These are phyloP conservation scores for Elaphomyces granulatus DNA, from an alignment of 495 filamentous ascomycete genomes.

Conservation along the genomic window DNA sequence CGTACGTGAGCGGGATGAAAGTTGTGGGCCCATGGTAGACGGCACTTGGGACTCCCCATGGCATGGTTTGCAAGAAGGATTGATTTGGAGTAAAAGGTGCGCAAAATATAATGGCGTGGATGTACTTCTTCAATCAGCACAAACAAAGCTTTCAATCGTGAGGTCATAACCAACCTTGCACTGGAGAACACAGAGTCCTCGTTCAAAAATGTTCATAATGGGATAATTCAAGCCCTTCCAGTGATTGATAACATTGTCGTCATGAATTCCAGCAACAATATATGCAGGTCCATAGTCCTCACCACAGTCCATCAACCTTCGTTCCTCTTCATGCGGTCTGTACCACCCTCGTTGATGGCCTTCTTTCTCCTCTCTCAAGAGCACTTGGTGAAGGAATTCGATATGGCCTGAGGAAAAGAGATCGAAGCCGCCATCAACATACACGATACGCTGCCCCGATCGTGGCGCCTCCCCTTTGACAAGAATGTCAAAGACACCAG, in stretches of 20 bases:
- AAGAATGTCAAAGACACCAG: constrained; percentile 44
- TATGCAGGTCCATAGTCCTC: constrained; percentile 68
- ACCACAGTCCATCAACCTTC: constrained; percentile 43
- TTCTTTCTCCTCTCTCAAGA: constrained; percentile 50
- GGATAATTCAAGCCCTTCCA: constrained; percentile 98
- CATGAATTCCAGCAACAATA: constrained; percentile 82
- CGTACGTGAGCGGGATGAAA: constrained; percentile 75
- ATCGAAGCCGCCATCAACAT: constrained; percentile 94
- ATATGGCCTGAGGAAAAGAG: constrained; percentile 96
- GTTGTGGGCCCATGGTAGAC: constrained; percentile 94
- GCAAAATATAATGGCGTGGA: constrained; percentile 74
- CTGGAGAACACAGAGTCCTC: constrained; percentile 87
- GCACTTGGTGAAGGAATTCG: constrained; percentile 71
- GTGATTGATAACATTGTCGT: constrained; percentile 83
- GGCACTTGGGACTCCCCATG: constrained; percentile 57
- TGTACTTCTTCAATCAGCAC: no score
- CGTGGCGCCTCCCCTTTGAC: constrained; percentile 51
- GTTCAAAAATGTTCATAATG: constrained; percentile 98
- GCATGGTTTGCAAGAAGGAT: constrained; percentile 58
- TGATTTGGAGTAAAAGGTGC: constrained; percentile 73
- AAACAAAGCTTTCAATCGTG: no score
- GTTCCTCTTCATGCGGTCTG: constrained; percentile 40
- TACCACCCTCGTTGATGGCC: constrained; percentile 60
- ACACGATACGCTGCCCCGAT: constrained; percentile 73
- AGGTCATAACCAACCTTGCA: constrained; percentile 50